Conservation (phyloP, 768 basidiomycete genomes). For the Mycena pura region DNA sequence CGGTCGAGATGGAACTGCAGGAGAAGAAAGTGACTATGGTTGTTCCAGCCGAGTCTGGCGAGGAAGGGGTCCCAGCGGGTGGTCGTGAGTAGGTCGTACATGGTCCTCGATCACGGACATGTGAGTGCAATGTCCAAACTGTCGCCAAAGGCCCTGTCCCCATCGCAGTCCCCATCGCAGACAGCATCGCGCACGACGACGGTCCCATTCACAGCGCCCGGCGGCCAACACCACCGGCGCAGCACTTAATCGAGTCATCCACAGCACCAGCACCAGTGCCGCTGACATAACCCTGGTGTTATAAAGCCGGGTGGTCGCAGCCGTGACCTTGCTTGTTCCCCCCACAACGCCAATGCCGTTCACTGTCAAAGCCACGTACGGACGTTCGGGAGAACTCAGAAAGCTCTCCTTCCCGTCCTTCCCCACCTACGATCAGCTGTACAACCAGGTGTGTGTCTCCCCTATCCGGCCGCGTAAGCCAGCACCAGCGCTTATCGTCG, state of each 20-base stretch:
- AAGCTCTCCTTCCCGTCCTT: conserved; percentile 68
- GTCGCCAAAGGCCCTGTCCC: no score
- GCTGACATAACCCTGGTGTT: neutral
- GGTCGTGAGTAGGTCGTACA: conserved; percentile 51
- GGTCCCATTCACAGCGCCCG: no score
- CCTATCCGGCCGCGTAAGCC: neutral
- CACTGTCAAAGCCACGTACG: conserved; percentile 81
- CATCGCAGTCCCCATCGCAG: no score
- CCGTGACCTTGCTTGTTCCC: conserved; percentile 26
- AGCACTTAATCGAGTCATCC: no score
- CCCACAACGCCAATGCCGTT: conserved; percentile 58
- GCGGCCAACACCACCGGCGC: no score
- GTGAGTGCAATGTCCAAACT: no score
- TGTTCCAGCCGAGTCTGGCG: conserved; percentile 60
- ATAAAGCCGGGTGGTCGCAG: neutral
- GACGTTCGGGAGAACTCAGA: conserved; percentile 60
- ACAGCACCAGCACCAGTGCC: neutral
- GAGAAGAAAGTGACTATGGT: conserved; percentile 62
- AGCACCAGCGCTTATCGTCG: conserved; percentile 35
- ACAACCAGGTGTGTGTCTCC: conserved; percentile 59
- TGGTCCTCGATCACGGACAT: no score
- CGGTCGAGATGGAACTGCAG: conserved; percentile 68
- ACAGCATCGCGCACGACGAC: no score
- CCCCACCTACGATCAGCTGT: conserved; percentile 68
- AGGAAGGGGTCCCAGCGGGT: conserved; percentile 66